Evolutionary conservation across 371 early-diverging fungal genomes (phyloP).

Genomic region (Lichtheimia hyalospora): DNA sequence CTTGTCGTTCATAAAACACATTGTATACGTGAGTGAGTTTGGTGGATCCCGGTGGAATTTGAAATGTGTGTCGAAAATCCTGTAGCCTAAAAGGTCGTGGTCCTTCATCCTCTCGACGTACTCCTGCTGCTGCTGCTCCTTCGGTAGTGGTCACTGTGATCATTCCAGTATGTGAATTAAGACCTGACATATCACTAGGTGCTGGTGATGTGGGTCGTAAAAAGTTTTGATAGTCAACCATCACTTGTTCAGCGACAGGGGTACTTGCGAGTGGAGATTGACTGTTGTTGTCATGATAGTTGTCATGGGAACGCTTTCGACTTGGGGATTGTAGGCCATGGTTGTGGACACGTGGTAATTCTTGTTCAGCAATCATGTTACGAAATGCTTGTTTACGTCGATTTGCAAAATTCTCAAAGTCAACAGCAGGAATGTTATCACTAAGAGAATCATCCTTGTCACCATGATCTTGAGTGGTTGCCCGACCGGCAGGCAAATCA

Average conservation of each 20-base stretch:
- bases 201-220: neutral
- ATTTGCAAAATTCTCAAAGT: neutral
- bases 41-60: constrained; percentile 35
- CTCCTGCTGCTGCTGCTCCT: neutral
- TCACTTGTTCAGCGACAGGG: neutral
- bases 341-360: neutral
- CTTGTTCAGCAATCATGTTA: neutral
- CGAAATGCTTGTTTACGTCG: neutral
- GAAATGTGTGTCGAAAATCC: constrained; percentile 33
- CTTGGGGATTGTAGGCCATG: neutral
- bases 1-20: constrained; percentile 27
- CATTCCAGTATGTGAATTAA: neutral
- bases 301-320: neutral
- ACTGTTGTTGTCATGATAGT: neutral
- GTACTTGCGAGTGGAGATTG: neutral
- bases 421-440: too few relatives aligned
- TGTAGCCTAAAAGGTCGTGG: constrained; percentile 32
- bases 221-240: neutral
- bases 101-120: constrained; percentile 11
- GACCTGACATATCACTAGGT: neutral
- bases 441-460: neutral
- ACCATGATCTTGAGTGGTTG: neutral
- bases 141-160: neutral
- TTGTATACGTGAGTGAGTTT: constrained; percentile 31
- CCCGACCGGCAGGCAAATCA: constrained; percentile 1